Evolutionary conservation across 768 basidiomycete genomes (phyloP), one percentile per base, ranked within the genome.

Genomic region (Lentinula edodes): DNA sequence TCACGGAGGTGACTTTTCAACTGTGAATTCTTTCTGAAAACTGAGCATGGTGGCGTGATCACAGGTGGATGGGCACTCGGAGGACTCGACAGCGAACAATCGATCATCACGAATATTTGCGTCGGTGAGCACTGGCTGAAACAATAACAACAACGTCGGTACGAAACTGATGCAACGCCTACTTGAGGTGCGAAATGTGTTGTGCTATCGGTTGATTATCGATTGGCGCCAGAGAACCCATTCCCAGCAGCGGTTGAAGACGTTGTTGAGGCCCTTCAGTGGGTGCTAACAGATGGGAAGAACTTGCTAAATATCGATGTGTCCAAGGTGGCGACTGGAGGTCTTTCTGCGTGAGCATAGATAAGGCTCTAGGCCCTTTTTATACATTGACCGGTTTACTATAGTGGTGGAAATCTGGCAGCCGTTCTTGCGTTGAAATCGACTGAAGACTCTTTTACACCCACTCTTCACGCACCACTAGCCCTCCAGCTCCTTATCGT

Each of bases 61-160:
- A 65, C 38, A 87, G 89, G 90, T 45, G 90, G 90, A 43, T 90
- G 90, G 90, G 88, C 88, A 0, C 74, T 91, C 0, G 90, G 90
- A 0, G 84, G 77, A 58, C 86, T 89, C 64, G 68, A 69, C 23
- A 80, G 81, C 32, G 85, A 87, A 61, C 81, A 80, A 18, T 74
- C 83, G 5, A 86, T 91, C 65, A 76, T 79, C 42, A 85, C 84
- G 0, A 83, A 82, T 57, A 79, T 86, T 76, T 83, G 81, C 72
- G 77, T 80, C 53, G 73, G 86, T 87, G 65, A 60, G 75, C 69
- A 23, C 28, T 28, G 2, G 28, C 6, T n/a, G 34, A 34, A 35
- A 16, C 15, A 18, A 4, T 53, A 3, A 35, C 7, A 12, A 9
- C 34, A 15, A 36, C 4, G 5, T 28, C 15, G 13, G 7, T 39